phyloP scores from a whole-genome alignment of 352 stramenopile species.

The Phytophthora melonis region DNA sequence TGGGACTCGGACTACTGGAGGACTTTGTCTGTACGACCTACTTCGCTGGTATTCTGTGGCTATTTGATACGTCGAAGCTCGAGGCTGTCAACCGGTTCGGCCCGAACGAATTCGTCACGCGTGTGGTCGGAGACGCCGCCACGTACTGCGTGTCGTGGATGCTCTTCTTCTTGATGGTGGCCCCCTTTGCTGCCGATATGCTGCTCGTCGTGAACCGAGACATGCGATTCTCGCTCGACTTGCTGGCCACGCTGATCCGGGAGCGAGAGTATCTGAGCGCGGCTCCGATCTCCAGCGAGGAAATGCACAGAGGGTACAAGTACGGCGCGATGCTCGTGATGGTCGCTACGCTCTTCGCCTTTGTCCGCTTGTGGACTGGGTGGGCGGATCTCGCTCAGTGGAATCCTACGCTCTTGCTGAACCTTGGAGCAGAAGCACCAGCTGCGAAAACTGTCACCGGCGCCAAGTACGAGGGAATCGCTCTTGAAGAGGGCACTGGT shows the following conservation, averaged over 20 bases:
- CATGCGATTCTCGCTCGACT: constrained; percentile 55
- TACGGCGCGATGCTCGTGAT: constrained; percentile 19
- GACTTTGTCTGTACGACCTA: constrained; percentile 44
- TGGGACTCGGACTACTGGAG: constrained; percentile 33
- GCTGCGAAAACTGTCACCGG: not conserved
- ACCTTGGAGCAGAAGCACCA: not conserved
- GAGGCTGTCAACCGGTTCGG: not conserved
- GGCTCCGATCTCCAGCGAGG: constrained; percentile 32
- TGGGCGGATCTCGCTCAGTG: constrained; percentile 12
- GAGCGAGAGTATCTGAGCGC: constrained; percentile 45
- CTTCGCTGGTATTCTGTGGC: constrained; percentile 29
- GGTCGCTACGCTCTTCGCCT: constrained; percentile 14
- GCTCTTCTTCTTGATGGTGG: constrained; percentile 32
- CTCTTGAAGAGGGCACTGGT: constrained; percentile 10
- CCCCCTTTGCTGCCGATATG: constrained; percentile 44
- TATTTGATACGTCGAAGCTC: constrained; percentile 21
- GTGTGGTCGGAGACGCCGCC: constrained; percentile 4
- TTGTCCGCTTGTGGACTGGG: constrained; percentile 3
- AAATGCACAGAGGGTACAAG: constrained; percentile 44
- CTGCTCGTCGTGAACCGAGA: constrained; percentile 43
- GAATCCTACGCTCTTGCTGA: constrained; percentile 14
- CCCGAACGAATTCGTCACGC: not conserved
- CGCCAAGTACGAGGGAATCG: constrained; percentile 20
- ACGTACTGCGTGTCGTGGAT: constrained; percentile 21
- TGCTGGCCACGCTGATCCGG: constrained; percentile 21